These are phyloP conservation scores for Fusarium mexicanum DNA, from an alignment of 2,329 filamentous ascomycete genomes.

Conservation along the genomic window DNA sequence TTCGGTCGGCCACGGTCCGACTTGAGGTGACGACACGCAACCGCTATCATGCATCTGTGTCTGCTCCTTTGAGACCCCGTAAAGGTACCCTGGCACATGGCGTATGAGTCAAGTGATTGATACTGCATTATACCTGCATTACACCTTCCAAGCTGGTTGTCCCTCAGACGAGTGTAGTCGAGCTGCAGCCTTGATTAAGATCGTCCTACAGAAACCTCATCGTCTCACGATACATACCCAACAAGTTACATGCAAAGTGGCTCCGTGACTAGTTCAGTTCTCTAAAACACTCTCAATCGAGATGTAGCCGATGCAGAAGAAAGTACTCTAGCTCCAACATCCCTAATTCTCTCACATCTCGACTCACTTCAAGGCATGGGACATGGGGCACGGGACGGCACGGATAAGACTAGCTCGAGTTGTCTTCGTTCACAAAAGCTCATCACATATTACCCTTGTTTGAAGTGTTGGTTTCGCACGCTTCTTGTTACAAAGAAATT, in stretches of 20 bases:
- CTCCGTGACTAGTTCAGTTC: slow-evolving; percentile 3
- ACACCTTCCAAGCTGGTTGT: slow-evolving; percentile 32
- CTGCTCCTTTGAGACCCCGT: slow-evolving; percentile 25
- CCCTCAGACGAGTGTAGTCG: slow-evolving; percentile 23
- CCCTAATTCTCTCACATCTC: slow-evolving; percentile 5
- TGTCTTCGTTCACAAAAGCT: background rate
- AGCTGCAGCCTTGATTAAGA: slow-evolving; percentile 28
- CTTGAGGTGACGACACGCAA: slow-evolving; percentile 20
- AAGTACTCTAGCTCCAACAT: slow-evolving; percentile 9
- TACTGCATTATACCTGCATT: slow-evolving; percentile 24
- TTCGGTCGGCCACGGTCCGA: slow-evolving; percentile 21
- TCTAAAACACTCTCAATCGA: slow-evolving; percentile 17
- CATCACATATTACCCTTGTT: slow-evolving; percentile 20
- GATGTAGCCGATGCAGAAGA: slow-evolving; percentile 22
- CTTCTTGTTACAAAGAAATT: slow-evolving; percentile 2
- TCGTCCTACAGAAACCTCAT: slow-evolving; percentile 20
- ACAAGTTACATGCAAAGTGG: slow-evolving; percentile 41
- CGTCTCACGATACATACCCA: slow-evolving; percentile 23
- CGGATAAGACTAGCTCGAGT: slow-evolving; percentile 13
- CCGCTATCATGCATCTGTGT: slow-evolving; percentile 27
- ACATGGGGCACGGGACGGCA: slow-evolving; percentile 18
- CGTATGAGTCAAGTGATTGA: slow-evolving; percentile 46
- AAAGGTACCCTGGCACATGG: slow-evolving; percentile 41
- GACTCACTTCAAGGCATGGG: slow-evolving; percentile 14
- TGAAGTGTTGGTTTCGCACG: slow-evolving; percentile 13